Percentiles rank a stretch among this genome's conserved stretches.
These are phyloP conservation scores for Obba rivulosa DNA, from an alignment of 768 basidiomycete species.

Conservation along the genomic window DNA sequence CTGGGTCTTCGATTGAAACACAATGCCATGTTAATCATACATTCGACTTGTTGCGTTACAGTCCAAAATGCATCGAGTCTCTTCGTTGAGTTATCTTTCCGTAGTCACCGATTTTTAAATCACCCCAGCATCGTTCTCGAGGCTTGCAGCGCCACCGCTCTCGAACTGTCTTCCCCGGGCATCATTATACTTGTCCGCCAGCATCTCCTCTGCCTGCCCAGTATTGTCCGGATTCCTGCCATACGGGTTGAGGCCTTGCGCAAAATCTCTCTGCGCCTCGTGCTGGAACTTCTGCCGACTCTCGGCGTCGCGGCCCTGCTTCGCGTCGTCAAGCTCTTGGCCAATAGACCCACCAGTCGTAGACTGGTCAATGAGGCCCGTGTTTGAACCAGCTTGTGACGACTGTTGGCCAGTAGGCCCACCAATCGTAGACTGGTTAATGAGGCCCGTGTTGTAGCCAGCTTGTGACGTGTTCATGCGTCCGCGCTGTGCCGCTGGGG, in stretches of 20 bases:
- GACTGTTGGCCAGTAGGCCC: constrained; percentile 14
- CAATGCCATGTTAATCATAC: too few relatives aligned
- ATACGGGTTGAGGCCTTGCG: constrained; percentile 18
- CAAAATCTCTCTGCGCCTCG: constrained; percentile 20
- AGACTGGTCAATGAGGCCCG: constrained; percentile 22
- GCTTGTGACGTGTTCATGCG: neutral
- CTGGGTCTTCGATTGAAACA: too few relatives aligned
- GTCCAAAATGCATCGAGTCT: too few relatives aligned
- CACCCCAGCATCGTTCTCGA: constrained; percentile 12
- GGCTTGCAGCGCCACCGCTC: constrained; percentile 13
- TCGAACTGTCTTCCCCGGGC: constrained; percentile 16
- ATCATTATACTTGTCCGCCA: constrained; percentile 16
- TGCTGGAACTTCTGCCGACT: constrained; percentile 16
- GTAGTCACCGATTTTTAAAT: neutral
- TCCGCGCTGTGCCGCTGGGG: constrained; percentile 14
- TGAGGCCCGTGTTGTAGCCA: constrained; percentile 13
- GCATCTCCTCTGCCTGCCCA: constrained; percentile 14
- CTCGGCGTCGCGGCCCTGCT: constrained; percentile 20
- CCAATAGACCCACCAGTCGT: constrained; percentile 16
- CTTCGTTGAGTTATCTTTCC: too few relatives aligned
- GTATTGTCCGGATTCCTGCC: constrained; percentile 15
- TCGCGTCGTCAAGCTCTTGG: constrained; percentile 20
- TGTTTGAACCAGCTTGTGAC: too few relatives aligned
- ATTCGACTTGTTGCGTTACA: too few relatives aligned
- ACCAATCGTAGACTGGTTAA: constrained; percentile 21